Conservation (phyloP, 345 rosid genomes). For the Syzygium grande region DNA sequence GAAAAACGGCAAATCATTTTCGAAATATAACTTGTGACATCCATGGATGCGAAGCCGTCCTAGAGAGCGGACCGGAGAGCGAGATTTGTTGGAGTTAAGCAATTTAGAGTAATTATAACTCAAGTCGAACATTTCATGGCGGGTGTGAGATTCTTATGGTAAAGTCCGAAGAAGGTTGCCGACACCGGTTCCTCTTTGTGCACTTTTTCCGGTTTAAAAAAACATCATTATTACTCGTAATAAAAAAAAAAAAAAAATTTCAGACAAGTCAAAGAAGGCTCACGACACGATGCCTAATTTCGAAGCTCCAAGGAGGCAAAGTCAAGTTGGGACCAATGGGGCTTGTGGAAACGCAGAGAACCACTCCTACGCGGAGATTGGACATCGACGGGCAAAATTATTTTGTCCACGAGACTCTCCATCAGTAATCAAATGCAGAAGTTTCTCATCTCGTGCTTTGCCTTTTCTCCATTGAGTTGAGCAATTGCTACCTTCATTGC, state of each 20-base stretch:
- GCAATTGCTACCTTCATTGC: neutral
- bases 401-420: neutral
- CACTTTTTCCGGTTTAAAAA: neutral
- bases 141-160: neutral
- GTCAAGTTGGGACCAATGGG: neutral
- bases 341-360: neutral
- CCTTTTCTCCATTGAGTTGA: neutral
- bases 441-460: neutral
- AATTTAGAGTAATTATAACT: neutral
- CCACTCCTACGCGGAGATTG: neutral
- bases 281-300: neutral
- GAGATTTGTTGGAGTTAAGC: accelerated
- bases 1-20: neutral
- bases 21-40: neutral
- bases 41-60: accelerated
- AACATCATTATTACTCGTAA: neutral
- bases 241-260: neutral
- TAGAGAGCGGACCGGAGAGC: neutral
- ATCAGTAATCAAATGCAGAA: neutral
- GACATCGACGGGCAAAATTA: neutral
- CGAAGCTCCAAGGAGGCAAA: neutral
- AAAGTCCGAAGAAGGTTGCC: neutral
- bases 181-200: accelerated
- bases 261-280: neutral
- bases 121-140: accelerated